phyloP scores from a whole-genome alignment of 1,284 basidiomycete genomes.

The Schizophyllum commune region DNA sequence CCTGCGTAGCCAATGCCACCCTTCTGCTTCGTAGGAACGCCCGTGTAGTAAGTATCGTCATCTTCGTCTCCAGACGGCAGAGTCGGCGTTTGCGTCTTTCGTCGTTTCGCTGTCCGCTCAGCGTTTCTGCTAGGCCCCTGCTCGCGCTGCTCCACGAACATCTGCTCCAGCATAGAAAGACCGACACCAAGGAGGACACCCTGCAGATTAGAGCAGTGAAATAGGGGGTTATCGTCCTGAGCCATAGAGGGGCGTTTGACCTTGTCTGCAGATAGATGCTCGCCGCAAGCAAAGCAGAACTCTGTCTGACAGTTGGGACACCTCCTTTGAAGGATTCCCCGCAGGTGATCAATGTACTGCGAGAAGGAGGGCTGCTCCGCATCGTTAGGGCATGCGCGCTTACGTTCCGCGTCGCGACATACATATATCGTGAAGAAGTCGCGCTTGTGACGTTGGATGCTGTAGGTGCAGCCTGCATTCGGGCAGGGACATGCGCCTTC shows the following conservation, averaged over 20 bases:
- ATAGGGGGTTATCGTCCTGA: conserved; percentile 49
- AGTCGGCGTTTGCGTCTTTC: conserved; percentile 29
- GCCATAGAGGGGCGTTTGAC: conserved; percentile 30
- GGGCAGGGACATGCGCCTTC: conserved; percentile 63
- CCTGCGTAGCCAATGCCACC: conserved; percentile 84
- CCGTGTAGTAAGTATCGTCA: conserved; percentile 44
- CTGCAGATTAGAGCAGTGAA: conserved; percentile 85
- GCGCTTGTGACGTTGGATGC: conserved; percentile 50
- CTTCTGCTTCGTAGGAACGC: conserved; percentile 47
- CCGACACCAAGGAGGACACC: conserved; percentile 83
- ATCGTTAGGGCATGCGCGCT: conserved; percentile 1
- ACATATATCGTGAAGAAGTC: conserved; percentile 82
- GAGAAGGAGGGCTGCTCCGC: conserved; percentile 56
- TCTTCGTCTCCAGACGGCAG: conserved; percentile 37
- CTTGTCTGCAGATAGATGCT: conserved; percentile 43
- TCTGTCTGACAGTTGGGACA: conserved; percentile 61
- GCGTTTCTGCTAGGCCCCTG: conserved; percentile 29
- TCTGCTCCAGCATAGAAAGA: conserved; percentile 68
- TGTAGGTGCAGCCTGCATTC: conserved; percentile 53
- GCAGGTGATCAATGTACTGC: conserved; percentile 60
- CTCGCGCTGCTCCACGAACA: conserved; percentile 49
- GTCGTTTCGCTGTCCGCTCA: conserved; percentile 39
- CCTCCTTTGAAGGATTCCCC: conserved; percentile 43
- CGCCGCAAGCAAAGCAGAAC: conserved; percentile 83
- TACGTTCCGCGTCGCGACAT: conserved; percentile 11